phyloP scores from a whole-genome alignment of 352 stramenopile species.

The Elongisporangium undulatum region DNA sequence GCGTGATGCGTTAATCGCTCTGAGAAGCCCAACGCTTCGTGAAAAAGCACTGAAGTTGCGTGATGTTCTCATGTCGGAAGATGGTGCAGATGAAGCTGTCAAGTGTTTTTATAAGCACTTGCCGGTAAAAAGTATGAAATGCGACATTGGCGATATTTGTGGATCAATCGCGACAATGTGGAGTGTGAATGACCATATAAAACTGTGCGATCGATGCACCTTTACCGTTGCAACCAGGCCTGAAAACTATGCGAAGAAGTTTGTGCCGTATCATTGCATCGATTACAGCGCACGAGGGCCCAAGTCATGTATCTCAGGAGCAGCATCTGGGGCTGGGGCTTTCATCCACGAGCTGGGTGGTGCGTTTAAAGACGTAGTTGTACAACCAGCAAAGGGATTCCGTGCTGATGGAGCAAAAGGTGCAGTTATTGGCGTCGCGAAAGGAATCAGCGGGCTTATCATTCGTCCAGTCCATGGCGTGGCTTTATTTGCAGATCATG shows the following conservation, averaged over 20 bases:
- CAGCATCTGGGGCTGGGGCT: constrained; percentile 31
- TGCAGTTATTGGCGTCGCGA: constrained; percentile 39
- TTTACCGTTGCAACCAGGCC: constrained; percentile 20
- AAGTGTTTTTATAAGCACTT: constrained; percentile 83
- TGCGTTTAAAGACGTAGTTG: constrained; percentile 42
- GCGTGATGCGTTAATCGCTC: constrained; percentile 53
- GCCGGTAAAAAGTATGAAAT: constrained; percentile 87
- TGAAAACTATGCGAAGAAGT: constrained; percentile 19
- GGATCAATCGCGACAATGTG: constrained; percentile 23
- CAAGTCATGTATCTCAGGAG: constrained; percentile 21
- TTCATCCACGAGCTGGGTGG: constrained; percentile 48
- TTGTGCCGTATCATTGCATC: constrained; percentile 29
- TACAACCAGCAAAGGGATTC: constrained; percentile 36
- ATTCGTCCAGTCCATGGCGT: constrained; percentile 40
- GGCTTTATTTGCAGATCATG: constrained; percentile 41
- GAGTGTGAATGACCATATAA: constrained; percentile 24
- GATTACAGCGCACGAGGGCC: constrained; percentile 25
- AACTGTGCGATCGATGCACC: constrained; percentile 33
- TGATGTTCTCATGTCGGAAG: constrained; percentile 30
- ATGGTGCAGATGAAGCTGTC: constrained; percentile 83
- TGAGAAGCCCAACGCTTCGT: constrained; percentile 22
- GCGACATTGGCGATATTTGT: constrained; percentile 30
- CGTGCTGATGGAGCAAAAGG: constrained; percentile 44
- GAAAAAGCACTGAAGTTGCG: neutral
- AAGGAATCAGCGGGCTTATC: constrained; percentile 32